Evolutionary conservation across 2,329 filamentous ascomycete species (phyloP).

Genomic region (Aspergillus sp.): DNA sequence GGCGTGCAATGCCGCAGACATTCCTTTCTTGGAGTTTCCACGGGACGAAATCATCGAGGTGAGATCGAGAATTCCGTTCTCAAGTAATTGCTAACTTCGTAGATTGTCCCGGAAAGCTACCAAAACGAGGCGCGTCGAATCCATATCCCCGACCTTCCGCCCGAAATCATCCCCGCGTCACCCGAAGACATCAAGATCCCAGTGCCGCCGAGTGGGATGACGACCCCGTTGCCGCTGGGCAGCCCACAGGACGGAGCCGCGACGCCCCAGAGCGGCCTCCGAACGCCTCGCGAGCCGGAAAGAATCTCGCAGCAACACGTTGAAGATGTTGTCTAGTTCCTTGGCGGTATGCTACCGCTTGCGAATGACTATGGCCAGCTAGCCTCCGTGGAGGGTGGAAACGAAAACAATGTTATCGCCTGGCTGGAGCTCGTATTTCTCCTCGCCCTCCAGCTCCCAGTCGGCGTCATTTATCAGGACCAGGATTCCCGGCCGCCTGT

Average conservation of each 20-base stretch:
- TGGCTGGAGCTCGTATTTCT: conserved; percentile 71
- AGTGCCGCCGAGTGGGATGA: conserved; percentile 50
- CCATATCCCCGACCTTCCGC: conserved; percentile 61
- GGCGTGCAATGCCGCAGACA: conserved; percentile 93
- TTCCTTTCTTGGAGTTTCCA: conserved; percentile 85
- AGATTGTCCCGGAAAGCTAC: conserved; percentile 93
- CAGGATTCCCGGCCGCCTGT: conserved; percentile 83
- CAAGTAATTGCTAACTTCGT: conserved; percentile 5
- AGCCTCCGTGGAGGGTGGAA: conserved; percentile 91
- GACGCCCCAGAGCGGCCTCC: conserved; percentile 35
- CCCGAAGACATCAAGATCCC: conserved; percentile 75
- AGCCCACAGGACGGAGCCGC: conserved; percentile 31
- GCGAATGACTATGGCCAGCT: conserved; percentile 10
- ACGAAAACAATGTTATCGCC: conserved; percentile 91
- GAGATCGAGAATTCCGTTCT: conserved; percentile 10
- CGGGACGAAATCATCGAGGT: conserved; percentile 94
- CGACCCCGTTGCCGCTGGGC: conserved; percentile 36
- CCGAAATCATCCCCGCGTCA: conserved; percentile 61
- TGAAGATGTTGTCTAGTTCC: conserved; percentile 37
- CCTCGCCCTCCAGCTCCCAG: conserved; percentile 96
- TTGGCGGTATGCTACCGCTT: too few species aligned
- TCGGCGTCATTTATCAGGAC: conserved; percentile 96
- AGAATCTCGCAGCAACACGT: conserved; percentile 37
- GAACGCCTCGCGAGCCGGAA: conserved; percentile 35
- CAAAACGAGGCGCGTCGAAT: conserved; percentile 93